Evolutionary conservation across 805 yeast species (phyloP).

Genomic region (Clavispora phyllophila): DNA sequence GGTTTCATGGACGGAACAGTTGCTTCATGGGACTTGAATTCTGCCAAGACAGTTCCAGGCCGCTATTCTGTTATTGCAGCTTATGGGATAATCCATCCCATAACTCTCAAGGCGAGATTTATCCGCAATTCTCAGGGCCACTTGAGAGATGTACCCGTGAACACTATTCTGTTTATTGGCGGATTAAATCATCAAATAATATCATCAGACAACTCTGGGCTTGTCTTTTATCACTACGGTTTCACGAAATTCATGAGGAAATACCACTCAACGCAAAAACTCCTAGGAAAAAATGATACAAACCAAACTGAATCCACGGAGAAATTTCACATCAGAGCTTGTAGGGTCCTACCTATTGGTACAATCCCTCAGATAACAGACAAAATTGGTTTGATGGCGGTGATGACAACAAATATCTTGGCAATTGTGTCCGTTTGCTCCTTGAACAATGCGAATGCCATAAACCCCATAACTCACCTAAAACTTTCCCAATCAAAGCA

Average conservation of each 20-base stretch:
- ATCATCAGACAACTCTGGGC: constrained; percentile 30
- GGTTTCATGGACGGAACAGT: constrained; percentile 67
- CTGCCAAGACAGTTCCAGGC: neutral
- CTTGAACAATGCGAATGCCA: constrained; percentile 32
- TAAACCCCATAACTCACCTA: constrained; percentile 43
- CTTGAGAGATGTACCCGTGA: constrained; percentile 19
- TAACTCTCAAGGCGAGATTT: constrained; percentile 19
- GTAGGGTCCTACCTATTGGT: constrained; percentile 58
- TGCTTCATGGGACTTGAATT: constrained; percentile 56
- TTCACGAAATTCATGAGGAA: constrained; percentile 51
- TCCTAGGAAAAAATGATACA: constrained; percentile 45
- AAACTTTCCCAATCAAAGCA: constrained; percentile 45
- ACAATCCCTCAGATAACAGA: constrained; percentile 51
- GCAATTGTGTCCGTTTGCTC: constrained; percentile 48
- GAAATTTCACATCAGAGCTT: constrained; percentile 21
- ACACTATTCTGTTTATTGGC: constrained; percentile 24
- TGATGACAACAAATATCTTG: constrained; percentile 48
- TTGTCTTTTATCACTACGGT: constrained; percentile 61
- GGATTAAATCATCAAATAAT: constrained; percentile 25
- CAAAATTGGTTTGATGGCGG: constrained; percentile 52
- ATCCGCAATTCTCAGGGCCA: constrained; percentile 27
- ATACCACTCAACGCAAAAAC: constrained; percentile 41
- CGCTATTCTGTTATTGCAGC: constrained; percentile 17
- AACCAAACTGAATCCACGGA: constrained; percentile 9
- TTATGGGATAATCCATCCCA: constrained; percentile 20